These are phyloP conservation scores for Aspergillus flavus DNA, from an alignment of 2,329 filamentous ascomycete genomes.

Conservation along the genomic window DNA sequence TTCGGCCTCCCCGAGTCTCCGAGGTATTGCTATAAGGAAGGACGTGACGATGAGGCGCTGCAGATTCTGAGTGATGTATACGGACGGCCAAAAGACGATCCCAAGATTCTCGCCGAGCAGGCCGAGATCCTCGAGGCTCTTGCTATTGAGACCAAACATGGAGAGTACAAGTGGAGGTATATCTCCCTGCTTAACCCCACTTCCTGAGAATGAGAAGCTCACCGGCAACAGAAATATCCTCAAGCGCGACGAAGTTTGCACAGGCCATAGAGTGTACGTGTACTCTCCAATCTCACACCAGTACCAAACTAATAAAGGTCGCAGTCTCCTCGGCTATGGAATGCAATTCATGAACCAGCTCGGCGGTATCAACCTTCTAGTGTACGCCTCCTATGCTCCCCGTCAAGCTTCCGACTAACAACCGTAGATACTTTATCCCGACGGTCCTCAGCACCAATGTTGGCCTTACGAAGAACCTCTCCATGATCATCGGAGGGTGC, in stretches of 20 bases:
- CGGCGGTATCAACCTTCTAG: constrained; percentile 52
- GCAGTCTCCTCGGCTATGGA: constrained; percentile 47
- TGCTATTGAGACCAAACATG: constrained; percentile 39
- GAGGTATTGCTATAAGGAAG: constrained; percentile 48
- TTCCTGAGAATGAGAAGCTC: not conserved
- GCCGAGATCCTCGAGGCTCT: constrained; percentile 48
- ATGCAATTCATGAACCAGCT: constrained; percentile 56
- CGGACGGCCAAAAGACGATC: constrained; percentile 23
- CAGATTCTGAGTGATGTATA: constrained; percentile 33
- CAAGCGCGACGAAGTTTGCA: constrained; percentile 47
- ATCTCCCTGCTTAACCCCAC: not conserved
- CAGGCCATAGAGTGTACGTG: constrained; percentile 42
- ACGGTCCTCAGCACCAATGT: constrained; percentile 27
- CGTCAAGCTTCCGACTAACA: not conserved
- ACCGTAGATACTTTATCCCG: constrained; percentile 21
- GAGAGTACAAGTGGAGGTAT: constrained; percentile 39
- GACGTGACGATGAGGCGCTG: constrained; percentile 35
- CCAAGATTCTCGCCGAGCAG: constrained; percentile 32
- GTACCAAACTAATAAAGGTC: not conserved
- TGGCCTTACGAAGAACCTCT: constrained; percentile 25
- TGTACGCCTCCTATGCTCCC: constrained; percentile 21
- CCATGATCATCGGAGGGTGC: constrained; percentile 29
- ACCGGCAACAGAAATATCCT: constrained; percentile 34
- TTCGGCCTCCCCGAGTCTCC: constrained; percentile 41
- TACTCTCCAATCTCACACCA: no score